Conservation (phyloP, 2,329 filamentous ascomycete species). For the Botrytis byssoidea region DNA sequence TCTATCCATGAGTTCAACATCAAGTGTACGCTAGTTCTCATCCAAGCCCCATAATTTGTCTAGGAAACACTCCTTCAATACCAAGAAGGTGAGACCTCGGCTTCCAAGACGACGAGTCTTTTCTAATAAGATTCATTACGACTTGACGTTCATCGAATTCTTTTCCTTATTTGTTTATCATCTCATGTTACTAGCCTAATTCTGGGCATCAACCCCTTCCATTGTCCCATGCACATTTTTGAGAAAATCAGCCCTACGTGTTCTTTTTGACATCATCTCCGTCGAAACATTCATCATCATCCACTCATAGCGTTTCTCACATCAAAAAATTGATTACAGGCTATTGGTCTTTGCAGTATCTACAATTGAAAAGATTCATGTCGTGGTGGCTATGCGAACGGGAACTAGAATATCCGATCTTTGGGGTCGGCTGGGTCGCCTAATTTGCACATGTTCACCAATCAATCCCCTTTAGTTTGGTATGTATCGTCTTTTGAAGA, state of each 20-base stretch:
- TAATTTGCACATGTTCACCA: background rate
- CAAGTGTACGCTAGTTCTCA: background rate
- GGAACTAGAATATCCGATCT: background rate
- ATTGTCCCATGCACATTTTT: background rate
- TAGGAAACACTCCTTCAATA: background rate
- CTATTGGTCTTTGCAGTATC: background rate
- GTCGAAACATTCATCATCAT: background rate
- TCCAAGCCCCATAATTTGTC: background rate
- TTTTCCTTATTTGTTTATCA: background rate
- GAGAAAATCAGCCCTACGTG: background rate
- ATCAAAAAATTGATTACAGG: background rate
- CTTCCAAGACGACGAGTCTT: background rate
- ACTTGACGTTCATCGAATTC: background rate
- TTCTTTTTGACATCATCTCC: background rate
- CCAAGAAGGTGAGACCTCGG: background rate
- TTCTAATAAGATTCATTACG: background rate
- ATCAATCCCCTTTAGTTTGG: background rate
- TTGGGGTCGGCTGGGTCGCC: background rate
- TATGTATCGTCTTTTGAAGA: background rate
- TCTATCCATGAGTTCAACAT: background rate
- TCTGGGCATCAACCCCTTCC: background rate
- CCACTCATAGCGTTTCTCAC: background rate
- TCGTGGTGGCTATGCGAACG: constrained; percentile 7
- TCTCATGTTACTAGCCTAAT: background rate
- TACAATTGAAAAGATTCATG: background rate